phyloP scores from a whole-genome alignment of 164 flowering plant species.

The Berberis thunbergii region DNA sequence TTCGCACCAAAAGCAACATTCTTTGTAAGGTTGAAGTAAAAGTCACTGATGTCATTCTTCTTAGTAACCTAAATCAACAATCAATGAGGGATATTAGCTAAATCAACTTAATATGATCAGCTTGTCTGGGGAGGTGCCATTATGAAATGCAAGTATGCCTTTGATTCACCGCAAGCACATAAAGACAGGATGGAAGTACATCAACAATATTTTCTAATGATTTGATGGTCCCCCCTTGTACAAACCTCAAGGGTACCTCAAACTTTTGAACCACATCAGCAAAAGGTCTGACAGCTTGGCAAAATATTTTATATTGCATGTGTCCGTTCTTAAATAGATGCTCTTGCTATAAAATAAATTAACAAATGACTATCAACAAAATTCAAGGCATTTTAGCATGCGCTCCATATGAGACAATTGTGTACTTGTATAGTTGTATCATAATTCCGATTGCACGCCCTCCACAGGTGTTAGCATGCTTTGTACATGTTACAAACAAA shows the following conservation, averaged over 20 bases:
- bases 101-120: background rate
- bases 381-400: no score
- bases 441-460: no score
- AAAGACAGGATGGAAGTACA: background rate
- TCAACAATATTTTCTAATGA: background rate
- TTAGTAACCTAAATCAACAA: slow-evolving; percentile 52
- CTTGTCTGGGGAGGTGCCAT: background rate
- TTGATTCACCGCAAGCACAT: background rate
- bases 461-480: no score
- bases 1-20: slow-evolving; percentile 65
- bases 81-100: background rate
- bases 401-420: no score
- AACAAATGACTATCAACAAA: no score
- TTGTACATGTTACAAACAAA: no score
- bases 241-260: background rate
- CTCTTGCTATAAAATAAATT: no score
- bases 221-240: background rate
- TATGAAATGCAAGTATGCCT: background rate
- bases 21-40: slow-evolving; percentile 64
- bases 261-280: background rate
- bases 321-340: background rate
- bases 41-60: slow-evolving; percentile 67
- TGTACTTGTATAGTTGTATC: no score
- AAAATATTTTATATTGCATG: background rate
- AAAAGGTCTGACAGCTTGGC: background rate